These are phyloP conservation scores for Colletotrichum sidae DNA, from an alignment of 2,329 filamentous ascomycete species.

Conservation along the genomic window DNA sequence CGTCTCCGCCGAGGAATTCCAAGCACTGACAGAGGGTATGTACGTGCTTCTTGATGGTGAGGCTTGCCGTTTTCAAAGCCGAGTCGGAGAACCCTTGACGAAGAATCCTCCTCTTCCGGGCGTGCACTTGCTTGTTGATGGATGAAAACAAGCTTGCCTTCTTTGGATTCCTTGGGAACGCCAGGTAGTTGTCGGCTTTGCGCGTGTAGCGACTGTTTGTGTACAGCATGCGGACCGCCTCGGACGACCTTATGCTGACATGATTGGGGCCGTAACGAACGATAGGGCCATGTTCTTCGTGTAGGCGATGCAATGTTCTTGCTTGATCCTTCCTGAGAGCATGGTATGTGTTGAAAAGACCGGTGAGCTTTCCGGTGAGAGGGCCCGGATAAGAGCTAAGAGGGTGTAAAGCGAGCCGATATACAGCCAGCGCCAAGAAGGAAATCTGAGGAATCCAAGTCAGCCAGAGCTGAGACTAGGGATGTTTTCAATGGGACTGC, in stretches of 20 bases:
- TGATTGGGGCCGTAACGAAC: conserved; percentile 26
- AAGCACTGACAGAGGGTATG: conserved; percentile 22
- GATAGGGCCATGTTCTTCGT: conserved; percentile 14
- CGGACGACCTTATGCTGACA: conserved; percentile 22
- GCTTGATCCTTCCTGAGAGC: conserved; percentile 26
- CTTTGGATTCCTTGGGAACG: conserved; percentile 20
- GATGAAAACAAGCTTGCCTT: conserved; percentile 21
- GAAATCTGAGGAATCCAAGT: no score
- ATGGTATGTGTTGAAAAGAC: conserved; percentile 25
- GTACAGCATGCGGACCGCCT: conserved; percentile 19
- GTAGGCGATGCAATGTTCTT: conserved; percentile 10
- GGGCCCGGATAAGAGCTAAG: conserved; percentile 17
- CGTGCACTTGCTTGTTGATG: conserved; percentile 26
- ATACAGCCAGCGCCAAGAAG: not conserved
- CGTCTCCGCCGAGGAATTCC: conserved; percentile 19
- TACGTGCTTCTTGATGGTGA: conserved; percentile 26
- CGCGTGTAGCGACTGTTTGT: conserved; percentile 19
- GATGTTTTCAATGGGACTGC: no score
- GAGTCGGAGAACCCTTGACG: conserved; percentile 25
- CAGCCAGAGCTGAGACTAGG: no score
- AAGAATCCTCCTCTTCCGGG: conserved; percentile 15
- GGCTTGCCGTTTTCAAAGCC: conserved; percentile 7
- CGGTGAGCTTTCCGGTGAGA: conserved; percentile 9
- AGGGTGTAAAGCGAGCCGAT: conserved; percentile 6
- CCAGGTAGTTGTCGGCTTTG: conserved; percentile 21